Base-by-base conservation (phyloP, 139 green algal genomes). In the Marvania coccoides region DNA sequence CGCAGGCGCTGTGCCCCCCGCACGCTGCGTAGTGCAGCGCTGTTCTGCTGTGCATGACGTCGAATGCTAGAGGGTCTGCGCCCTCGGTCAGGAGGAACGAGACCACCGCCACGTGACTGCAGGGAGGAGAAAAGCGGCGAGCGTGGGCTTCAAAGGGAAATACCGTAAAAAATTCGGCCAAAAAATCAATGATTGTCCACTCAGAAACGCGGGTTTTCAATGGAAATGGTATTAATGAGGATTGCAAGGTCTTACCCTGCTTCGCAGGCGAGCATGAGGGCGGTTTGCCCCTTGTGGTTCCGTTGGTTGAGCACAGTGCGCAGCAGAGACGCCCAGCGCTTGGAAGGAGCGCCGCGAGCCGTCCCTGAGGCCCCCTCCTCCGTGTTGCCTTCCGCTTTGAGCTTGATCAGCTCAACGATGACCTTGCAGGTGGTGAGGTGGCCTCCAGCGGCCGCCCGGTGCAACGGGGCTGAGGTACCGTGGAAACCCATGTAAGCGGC, bases 211-310 rank as follows among this genome's bases (percentile, higher is more conserved):
- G 12, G 39, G 12, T 12, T 12, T 47, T 47, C 39, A 47, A 14
- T 47, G 39, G 13, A 47, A 47, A 47, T 12, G 13, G 14, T n/a
- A 12, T 14, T n/a, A 14, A 47, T 35, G 19, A 59, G n/a, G n/a
- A n/a, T n/a, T 38, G 51, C 23, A 37, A 39, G 3, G 15, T 24
- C 63, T 55, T 40, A 77, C 63, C 74, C 74, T 35, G 66, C 31
- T 28, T 73, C 71, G 51, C 78, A 85, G 14, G 78, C 78, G 35
- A 84, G 58, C 76, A 84, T 85, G 5, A 85, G 60, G 5, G 78
- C 58, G 14, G 78, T 82, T 34, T 74, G 45, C 28, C 78, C 74
- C 31, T 54, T 58, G 26, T 54, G 33, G 24, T 42, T 73, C 7
- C 70, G 58, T 36, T 78, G 66, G 46, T 84, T 81, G 26, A 83